Evolutionary conservation across 371 early-diverging fungal genomes (phyloP).

Genomic region (Mortierella sp.): DNA sequence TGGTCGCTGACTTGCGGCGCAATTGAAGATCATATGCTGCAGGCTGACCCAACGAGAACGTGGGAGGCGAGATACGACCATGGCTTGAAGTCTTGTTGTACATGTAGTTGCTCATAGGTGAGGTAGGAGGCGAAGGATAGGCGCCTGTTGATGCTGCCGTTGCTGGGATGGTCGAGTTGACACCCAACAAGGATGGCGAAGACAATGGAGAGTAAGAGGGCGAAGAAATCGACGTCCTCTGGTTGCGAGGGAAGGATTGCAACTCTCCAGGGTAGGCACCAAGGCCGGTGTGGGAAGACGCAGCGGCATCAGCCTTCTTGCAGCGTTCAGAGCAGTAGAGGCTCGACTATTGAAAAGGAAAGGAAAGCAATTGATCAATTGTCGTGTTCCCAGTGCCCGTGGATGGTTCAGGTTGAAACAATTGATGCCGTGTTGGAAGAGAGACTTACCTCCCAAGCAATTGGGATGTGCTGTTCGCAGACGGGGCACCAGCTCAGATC

Average conservation of each 20-base stretch:
- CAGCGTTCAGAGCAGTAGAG: conserved; percentile 52
- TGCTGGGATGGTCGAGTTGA: conserved; percentile 8
- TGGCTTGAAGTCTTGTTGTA: conserved; percentile 42
- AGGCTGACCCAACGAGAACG: conserved; percentile 42
- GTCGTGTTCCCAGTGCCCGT: background rate
- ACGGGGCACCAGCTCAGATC: conserved; percentile 54
- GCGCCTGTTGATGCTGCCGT: background rate
- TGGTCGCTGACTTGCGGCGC: conserved; percentile 48
- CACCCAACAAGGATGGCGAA: conserved; percentile 31
- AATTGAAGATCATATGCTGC: conserved; percentile 32
- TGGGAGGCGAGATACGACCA: conserved; percentile 37
- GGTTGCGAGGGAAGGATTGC: conserved; percentile 30
- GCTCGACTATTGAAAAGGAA: conserved; percentile 21
- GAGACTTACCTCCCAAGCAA: conserved; percentile 52
- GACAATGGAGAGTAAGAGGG: conserved; percentile 39
- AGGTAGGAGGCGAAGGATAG: conserved; percentile 49
- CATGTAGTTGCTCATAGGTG: conserved; percentile 47
- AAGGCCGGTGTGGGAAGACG: conserved; percentile 16
- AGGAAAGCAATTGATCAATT: background rate
- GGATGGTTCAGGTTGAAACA: no score
- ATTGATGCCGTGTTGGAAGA: background rate
- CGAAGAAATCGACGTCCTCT: conserved; percentile 23
- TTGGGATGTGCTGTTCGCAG: conserved; percentile 53
- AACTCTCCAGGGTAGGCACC: conserved; percentile 23
- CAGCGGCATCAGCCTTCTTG: conserved; percentile 38